Evolutionary conservation across 139 green algal species (phyloP), one percentile per base, ranked within the genome.

Genomic region (Tetradesmus obliquus): DNA sequence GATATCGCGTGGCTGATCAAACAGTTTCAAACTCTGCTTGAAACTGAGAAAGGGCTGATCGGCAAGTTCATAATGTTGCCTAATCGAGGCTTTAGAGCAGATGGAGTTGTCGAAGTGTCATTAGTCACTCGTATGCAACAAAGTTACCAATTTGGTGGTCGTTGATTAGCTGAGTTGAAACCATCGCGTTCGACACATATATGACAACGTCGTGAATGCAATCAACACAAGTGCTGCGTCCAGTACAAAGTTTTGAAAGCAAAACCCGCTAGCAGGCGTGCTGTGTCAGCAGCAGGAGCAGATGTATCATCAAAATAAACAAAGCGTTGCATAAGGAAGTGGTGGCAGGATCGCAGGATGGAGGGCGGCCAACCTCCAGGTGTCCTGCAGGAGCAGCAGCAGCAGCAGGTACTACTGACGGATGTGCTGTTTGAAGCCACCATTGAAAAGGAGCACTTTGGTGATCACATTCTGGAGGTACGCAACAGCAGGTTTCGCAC

Each of bases 391-490:
- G 66, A 24, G 66, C 66, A 76, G 66, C 66, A 76, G 66, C 66
- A 76, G 66, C 66, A 76, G 66, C 66, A 76, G 17, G 4, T 3
- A n/a, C 66, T 76, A 19, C 66, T 76, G 66, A 76, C n/a, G 66
- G 66, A 76, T 19, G 24, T 82, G 76, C 76, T 82, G 20, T 82
- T 82, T 45, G n/a, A 82, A 53, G 10, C 13, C n/a, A 53, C 76
- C 80, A 85, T 89, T 3, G 66, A 89, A 4, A 89, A 76, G n/a
- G 87, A 91, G 22, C 5, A 24, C 20, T 91, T 82, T 24, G 87
- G 87, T 5, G 87, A 91, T 15, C 74, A 91, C 32, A 74, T 91
- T 2, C 22, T 91, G 10, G 87, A 91, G 87, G 87, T 91, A 20
- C 3, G 58, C 13, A 13, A 57, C 13, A n/a, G 20, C 74, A 24